phyloP scores from a whole-genome alignment of 176 grass and related monocot species.

The Alopecurus myosuroides region DNA sequence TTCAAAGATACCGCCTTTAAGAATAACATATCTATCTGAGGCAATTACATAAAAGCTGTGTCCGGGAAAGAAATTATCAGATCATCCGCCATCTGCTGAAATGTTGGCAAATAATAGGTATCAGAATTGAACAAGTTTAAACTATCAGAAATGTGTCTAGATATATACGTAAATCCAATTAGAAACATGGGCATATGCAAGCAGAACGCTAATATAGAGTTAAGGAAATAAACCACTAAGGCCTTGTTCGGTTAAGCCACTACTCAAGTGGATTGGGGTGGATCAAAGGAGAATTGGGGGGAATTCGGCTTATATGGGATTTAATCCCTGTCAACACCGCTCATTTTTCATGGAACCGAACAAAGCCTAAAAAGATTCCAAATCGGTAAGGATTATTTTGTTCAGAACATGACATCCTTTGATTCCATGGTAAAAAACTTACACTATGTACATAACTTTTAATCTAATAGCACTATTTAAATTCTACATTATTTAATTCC shows the following conservation, averaged over 20 bases:
- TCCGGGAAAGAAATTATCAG: neutral
- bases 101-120: neutral
- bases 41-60: too few species aligned
- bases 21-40: neutral
- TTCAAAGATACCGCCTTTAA: neutral
- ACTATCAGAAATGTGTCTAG: neutral
- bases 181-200: neutral
- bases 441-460: neutral
- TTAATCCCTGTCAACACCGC: too few species aligned
- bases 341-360: too few species aligned
- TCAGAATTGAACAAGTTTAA: neutral
- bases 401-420: neutral
- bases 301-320: too few species aligned
- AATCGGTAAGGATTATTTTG: neutral
- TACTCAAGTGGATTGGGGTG: too few species aligned
- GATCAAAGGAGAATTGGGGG: too few species aligned
- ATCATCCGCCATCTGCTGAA: neutral
- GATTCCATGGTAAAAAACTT: neutral
- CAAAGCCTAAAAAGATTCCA: neutral
- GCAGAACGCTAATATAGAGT: neutral
- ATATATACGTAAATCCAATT: neutral
- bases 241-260: too few species aligned
- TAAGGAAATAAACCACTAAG: too few species aligned
- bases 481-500: neutral
- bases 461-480: neutral